Evolutionary conservation across 768 basidiomycete genomes (phyloP), one percentile per base, ranked within the genome.

Genomic region (Pilatotrama ljubarskyi): DNA sequence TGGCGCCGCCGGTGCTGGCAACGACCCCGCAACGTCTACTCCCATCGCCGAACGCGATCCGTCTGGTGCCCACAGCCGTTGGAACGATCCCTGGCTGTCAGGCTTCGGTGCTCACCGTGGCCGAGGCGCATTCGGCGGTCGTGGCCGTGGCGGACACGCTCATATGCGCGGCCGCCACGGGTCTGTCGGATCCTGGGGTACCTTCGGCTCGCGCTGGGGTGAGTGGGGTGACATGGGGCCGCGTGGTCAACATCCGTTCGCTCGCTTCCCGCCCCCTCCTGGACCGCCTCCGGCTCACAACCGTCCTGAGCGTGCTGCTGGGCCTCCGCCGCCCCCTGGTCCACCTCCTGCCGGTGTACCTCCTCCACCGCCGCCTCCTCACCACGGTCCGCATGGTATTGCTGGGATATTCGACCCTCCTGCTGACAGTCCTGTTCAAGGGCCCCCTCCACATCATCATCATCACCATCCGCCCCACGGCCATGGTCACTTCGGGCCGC

Each of bases 11-110:
- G 29, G 43, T 8, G 18, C 58, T 9, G 46, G 36, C 5, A 60
- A 47, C 18, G 55, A 55, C 10, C 65, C 66, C 11, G 49, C 43
- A 9, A 68, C 69, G 1, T 68, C 68, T 8, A 69, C 69, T 4
- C 66, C 68, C 3, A 50, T 58, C 20, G 51, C 57, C n/a, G 54
- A 57, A 14, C 38, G 61, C 2, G 26, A 43, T 20, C 18, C 46
- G 3, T 35, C 43, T 6, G 11, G 13, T 20, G 46, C 35, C 10
- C 20, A 22, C 6, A 18, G 35, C 7, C 32, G 44, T 1, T 38
- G 58, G 52, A 26, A 42, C 15, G 43, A 55, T 18, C 10, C 20
- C 13, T 52, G 58, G 51, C 36, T 13, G 29, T 2, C 3, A 4
- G 25, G 36, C 14, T 13, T 18, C 22, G 47, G 49, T 22, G 38